Evolutionary conservation across 345 rosid species (phyloP), one percentile per base, ranked within the genome.

Genomic region (Rubroshorea leprosula): DNA sequence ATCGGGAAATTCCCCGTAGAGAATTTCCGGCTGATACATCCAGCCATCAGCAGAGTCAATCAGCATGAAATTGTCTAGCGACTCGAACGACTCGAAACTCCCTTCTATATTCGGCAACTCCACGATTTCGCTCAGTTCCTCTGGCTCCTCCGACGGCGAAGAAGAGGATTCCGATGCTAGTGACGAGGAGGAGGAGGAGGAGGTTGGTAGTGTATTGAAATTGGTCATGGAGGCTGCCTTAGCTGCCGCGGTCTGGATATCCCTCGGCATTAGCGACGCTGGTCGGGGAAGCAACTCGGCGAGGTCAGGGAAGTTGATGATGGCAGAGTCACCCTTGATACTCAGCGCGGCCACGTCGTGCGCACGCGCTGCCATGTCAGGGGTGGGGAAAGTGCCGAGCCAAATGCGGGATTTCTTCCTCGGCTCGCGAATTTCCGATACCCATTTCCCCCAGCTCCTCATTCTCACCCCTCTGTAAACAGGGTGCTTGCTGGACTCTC

Each of bases 371-470:
- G 98, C 98, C 96, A 88, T 88, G 70, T 91, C 95, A 0, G 98
- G 75, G 6, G 89, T 88, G 25, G 89, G 64, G 81, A 91, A 91
- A 13, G 98, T 91, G 3, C 98, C 98, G 0, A 91, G 85, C 98
- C 98, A 91, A 86, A 91, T 91, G 72, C 98, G 78, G 68, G 65
- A 85, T 68, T 91, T 91, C 76, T 91, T 91, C 54, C 96, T 75
- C 25, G 98, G 98, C 72, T 91, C 90, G 13, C 98, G 82, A 79
- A 91, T 91, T 86, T 91, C 98, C 18, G 98, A 91, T 20, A 91
- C 98, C 98, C 98, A 91, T 63, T 91, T 91, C 3, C 98, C 98
- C 96, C 98, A 91, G 1, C 95, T 50, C 39, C 98, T 74, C 95
- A 86, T 88, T 64, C 98, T 75, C 29, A 91, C 98, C 15, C 98